Conservation (phyloP, 805 yeast species). For the Pichia heedii region DNA sequence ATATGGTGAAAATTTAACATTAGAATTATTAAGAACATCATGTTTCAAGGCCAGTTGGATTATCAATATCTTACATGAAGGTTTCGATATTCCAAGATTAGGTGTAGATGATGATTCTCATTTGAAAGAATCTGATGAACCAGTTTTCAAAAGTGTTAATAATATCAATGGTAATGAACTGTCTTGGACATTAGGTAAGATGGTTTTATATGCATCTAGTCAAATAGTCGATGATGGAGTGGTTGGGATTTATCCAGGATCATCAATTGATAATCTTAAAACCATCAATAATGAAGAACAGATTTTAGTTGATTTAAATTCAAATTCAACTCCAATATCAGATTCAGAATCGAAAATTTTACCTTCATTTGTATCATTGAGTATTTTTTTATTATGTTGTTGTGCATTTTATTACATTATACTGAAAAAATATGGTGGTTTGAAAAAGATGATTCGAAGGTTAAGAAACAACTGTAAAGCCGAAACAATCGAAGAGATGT, state of each 20-base stretch:
- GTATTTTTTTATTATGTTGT: not conserved
- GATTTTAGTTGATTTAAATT: no score
- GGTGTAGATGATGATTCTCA: conserved; percentile 36
- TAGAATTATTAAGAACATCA: conserved; percentile 55
- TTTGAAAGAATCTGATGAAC: conserved; percentile 10
- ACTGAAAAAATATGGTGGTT: conserved; percentile 9
- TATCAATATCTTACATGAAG: conserved; percentile 79
- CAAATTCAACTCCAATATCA: no score
- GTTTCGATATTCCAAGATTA: conserved; percentile 75
- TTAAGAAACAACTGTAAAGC: conserved; percentile 1
- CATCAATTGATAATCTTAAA: conserved; percentile 9
- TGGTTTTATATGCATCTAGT: conserved; percentile 72
- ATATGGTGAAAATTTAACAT: conserved; percentile 47
- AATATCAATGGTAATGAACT: conserved; percentile 76
- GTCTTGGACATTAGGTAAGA: conserved; percentile 93
- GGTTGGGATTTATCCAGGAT: conserved; percentile 17
- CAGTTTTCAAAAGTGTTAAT: conserved; percentile 65
- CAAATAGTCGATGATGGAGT: conserved; percentile 32
- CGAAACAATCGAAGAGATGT: conserved; percentile 3
- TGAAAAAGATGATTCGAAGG: not conserved
- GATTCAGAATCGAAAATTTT: not conserved
- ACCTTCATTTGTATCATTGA: conserved; percentile 1
- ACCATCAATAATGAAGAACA: not conserved
- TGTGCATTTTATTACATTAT: conserved; percentile 1
- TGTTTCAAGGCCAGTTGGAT: conserved; percentile 98